Evolutionary conservation across 306 rosid genomes (phyloP).

Genomic region (Medicago ruthenica): DNA sequence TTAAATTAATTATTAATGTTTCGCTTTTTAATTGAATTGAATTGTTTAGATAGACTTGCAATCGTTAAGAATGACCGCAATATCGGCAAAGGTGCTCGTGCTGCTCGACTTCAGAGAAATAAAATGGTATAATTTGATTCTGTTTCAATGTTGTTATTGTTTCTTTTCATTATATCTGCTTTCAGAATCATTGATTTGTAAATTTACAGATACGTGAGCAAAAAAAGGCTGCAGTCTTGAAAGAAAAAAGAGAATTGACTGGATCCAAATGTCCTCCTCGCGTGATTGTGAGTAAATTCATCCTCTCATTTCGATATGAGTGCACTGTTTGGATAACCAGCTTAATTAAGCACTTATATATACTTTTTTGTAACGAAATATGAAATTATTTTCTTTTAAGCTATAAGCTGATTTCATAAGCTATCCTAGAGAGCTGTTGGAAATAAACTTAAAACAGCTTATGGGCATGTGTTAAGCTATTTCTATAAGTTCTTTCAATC

Average conservation of each 20-base stretch:
- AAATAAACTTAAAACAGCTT: neutral
- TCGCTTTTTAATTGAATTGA: slow-evolving; percentile 25
- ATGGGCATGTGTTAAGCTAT: neutral
- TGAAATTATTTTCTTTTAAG: neutral
- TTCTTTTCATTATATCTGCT: neutral
- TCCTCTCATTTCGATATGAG: neutral
- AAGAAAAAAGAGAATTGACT: slow-evolving; percentile 78
- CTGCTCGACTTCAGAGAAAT: slow-evolving; percentile 76
- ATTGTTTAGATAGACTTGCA: slow-evolving; percentile 58
- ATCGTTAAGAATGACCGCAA: slow-evolving; percentile 58
- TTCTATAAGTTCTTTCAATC: neutral
- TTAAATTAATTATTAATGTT: neutral
- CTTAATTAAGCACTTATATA: neutral
- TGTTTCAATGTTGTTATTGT: neutral
- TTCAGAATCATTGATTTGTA: neutral
- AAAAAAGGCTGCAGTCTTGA: slow-evolving; percentile 74
- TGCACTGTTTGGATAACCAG: neutral
- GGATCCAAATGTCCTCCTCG: slow-evolving; percentile 92
- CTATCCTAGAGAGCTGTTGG: neutral
- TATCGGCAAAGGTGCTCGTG: slow-evolving; percentile 72
- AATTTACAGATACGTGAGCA: slow-evolving; percentile 68
- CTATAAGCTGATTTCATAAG: neutral
- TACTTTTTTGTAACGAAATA: no score
- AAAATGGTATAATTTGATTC: slow-evolving; percentile 63
- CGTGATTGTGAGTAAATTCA: slow-evolving; percentile 66